phyloP scores from a whole-genome alignment of 1,139 yeast species.

The Blastobotrys elegans region DNA sequence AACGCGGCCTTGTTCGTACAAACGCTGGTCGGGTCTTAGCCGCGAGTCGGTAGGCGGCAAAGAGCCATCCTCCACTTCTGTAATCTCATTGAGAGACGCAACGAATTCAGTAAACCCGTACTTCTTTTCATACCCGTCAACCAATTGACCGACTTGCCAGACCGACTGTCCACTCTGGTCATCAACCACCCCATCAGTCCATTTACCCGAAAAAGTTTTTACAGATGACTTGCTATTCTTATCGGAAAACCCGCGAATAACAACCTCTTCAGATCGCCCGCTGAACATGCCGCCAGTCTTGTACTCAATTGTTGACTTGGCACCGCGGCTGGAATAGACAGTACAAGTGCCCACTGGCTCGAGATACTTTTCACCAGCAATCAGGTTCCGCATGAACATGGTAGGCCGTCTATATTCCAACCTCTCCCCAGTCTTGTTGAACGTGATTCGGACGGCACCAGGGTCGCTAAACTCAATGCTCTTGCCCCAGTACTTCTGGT shows the following conservation, averaged over 20 bases:
- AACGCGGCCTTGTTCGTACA: slow-evolving; percentile 64
- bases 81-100: slow-evolving; percentile 73
- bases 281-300: slow-evolving; percentile 64
- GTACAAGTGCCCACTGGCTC: slow-evolving; percentile 76
- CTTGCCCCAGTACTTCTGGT: slow-evolving; percentile 94
- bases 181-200: slow-evolving; percentile 53
- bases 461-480: slow-evolving; percentile 75
- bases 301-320: slow-evolving; percentile 65
- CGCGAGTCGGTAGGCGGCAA: slow-evolving; percentile 88
- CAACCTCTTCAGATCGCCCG: slow-evolving; percentile 79
- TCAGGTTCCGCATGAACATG: slow-evolving; percentile 73
- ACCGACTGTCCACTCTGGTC: slow-evolving; percentile 10
- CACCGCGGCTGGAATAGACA: slow-evolving; percentile 62
- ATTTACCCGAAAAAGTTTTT: slow-evolving; percentile 55
- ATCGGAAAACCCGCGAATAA: slow-evolving; percentile 47
- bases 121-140: slow-evolving; percentile 54
- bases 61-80: slow-evolving; percentile 55
- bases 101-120: slow-evolving; percentile 86
- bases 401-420: slow-evolving; percentile 82
- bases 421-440: slow-evolving; percentile 59
- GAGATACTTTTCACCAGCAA: slow-evolving; percentile 93
- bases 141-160: slow-evolving; percentile 65
- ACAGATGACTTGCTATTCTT: slow-evolving; percentile 32
- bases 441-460: slow-evolving; percentile 57
- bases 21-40: slow-evolving; percentile 74